Evolutionary conservation across 1,139 yeast species (phyloP), one percentile per base, ranked within the genome.

Genomic region (Sugiyamaella paludigena): DNA sequence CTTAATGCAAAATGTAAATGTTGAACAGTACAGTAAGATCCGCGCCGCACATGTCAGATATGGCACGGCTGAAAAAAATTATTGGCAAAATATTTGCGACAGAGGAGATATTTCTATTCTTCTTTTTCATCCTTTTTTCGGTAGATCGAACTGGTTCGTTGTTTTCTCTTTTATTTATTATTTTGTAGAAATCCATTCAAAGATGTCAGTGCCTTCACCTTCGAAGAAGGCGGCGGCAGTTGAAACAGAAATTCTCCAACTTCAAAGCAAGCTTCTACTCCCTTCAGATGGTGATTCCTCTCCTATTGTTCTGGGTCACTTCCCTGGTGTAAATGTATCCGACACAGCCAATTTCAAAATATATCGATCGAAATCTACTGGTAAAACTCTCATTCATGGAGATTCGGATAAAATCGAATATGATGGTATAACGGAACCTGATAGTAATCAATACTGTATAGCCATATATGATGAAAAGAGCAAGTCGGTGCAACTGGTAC

Each of bases 351-450:
- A 70, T 36, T 86, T 91, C 61, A 80, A 83, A 36, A 70, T 87
- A 35, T 87, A 78, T 67, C 78, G 78, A 60, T 79, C 80, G 60
- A 71, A 71, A 48, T 65, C 70, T 11, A 71, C 73, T 19, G 64
- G 66, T 7, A 70, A 72, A 39, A 70, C 67, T 48, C 67, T 84
- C 30, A 61, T 87, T 44, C 96, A 87, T 63, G 98, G 96, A 36
- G 95, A 89, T 66, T 81, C 78, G 55, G 81, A 77, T 2, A 76
- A 78, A 30, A 72, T 91, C 51, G 91, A 83, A 57, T 91, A 87
- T 64, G 81, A 81, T 52, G 96, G 95, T 6, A 35, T 31, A 5
- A 65, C 68, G 24, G 75, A 65, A 6, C 68, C 65, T 10, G 78
- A 76, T 26, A 71, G 66, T 49, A 49, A 49, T 29, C 45, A 52